Evolutionary conservation across 805 yeast genomes (phyloP).

Genomic region (Kodamaea hsintzibuensis): DNA sequence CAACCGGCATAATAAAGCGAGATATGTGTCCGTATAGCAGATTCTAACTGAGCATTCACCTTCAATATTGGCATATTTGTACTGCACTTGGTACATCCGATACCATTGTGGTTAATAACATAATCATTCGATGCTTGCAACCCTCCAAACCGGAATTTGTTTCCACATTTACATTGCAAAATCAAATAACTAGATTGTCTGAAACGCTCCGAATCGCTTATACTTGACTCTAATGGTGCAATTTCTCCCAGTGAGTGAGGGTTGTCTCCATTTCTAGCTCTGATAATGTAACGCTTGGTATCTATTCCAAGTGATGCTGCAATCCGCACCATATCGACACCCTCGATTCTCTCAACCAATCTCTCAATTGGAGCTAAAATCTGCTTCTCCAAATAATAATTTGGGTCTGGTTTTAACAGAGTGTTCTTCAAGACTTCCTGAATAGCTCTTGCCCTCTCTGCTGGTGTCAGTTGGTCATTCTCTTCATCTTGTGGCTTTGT

Average conservation of each 20-base stretch:
- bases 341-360: slow-evolving; percentile 80
- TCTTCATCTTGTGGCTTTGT: slow-evolving; percentile 36
- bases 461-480: slow-evolving; percentile 48
- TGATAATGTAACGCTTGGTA: slow-evolving; percentile 54
- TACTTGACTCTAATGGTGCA: slow-evolving; percentile 77
- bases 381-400: slow-evolving; percentile 83
- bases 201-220: slow-evolving; percentile 82
- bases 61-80: slow-evolving; percentile 50
- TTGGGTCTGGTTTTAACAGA: slow-evolving; percentile 66
- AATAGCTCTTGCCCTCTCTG: slow-evolving; percentile 83
- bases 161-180: slow-evolving; percentile 64
- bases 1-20: slow-evolving; percentile 83
- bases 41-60: slow-evolving; percentile 72
- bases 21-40: slow-evolving; percentile 66
- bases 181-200: slow-evolving; percentile 56
- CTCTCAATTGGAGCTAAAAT: slow-evolving; percentile 89
- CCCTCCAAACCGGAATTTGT: slow-evolving; percentile 70
- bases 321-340: slow-evolving; percentile 76
- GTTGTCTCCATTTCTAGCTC: slow-evolving; percentile 40
- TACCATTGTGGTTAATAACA: slow-evolving; percentile 64
- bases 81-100: slow-evolving; percentile 67
- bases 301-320: slow-evolving; percentile 81
- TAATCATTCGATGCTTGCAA: slow-evolving; percentile 63
- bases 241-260: slow-evolving; percentile 38
- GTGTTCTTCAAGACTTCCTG: slow-evolving; percentile 64